Percentiles rank a stretch among this genome's conserved stretches.
Evolutionary conservation across 2,329 filamentous ascomycete species (phyloP).

Genomic region (Harringtonia lauricola): DNA sequence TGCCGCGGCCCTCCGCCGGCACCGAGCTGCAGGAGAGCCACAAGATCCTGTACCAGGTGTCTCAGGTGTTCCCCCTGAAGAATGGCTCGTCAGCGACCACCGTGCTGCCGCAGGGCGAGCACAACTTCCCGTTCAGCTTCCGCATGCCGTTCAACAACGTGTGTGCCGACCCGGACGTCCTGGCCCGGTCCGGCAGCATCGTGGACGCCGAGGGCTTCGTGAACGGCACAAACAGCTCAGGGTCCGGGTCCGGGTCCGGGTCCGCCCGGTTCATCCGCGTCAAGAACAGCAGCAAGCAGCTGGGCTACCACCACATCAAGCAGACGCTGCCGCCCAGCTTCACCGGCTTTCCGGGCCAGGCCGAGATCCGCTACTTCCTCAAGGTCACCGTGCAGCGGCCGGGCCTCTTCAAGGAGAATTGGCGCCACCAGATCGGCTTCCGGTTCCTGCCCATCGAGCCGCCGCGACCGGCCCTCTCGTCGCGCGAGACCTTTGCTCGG

Average conservation of each 20-base stretch:
- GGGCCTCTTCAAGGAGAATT: slow-evolving; percentile 82
- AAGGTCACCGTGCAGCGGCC: slow-evolving; percentile 93
- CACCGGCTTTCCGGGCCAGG: slow-evolving; percentile 80
- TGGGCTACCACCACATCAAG: slow-evolving; percentile 62
- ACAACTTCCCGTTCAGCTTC: slow-evolving; percentile 70
- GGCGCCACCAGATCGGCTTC: slow-evolving; percentile 56
- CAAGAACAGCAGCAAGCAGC: slow-evolving; percentile 52
- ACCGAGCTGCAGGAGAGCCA: slow-evolving; percentile 46
- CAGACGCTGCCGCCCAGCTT: slow-evolving; percentile 82
- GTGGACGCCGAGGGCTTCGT: slow-evolving; percentile 41
- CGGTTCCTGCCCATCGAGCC: slow-evolving; percentile 91
- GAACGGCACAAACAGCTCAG: slow-evolving; percentile 19
- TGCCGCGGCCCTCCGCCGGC: slow-evolving; percentile 15
- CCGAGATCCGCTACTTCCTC: slow-evolving; percentile 87
- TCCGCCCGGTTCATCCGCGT: slow-evolving; percentile 43
- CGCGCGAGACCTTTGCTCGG: slow-evolving; percentile 75
- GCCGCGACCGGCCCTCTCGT: slow-evolving; percentile 54
- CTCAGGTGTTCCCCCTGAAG: slow-evolving; percentile 59
- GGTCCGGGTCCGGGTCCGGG: slow-evolving; percentile 36
- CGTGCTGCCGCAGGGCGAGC: slow-evolving; percentile 53
- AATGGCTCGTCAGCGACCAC: slow-evolving; percentile 22
- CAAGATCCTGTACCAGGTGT: slow-evolving; percentile 65
- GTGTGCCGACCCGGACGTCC: slow-evolving; percentile 44
- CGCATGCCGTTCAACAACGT: slow-evolving; percentile 69
- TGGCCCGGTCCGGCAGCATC: slow-evolving; percentile 42